A percentile compares a stretch with the other conserved stretches of the same genome.
These are phyloP conservation scores for Barbarea vulgaris DNA, from an alignment of 345 rosid species.

Conservation along the genomic window DNA sequence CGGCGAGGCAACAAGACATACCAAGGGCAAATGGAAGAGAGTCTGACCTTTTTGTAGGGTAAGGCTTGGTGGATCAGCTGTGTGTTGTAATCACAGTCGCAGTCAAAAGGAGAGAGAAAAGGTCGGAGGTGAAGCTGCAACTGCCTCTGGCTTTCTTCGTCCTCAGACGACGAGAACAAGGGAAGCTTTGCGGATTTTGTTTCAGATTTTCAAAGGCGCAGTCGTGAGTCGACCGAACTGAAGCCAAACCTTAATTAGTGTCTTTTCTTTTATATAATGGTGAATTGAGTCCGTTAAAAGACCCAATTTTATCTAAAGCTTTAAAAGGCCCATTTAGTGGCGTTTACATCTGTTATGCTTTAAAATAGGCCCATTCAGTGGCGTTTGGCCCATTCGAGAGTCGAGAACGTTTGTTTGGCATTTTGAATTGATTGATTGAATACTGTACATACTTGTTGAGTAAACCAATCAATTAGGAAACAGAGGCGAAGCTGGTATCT, in stretches of 20 bases:
- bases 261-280: neutral
- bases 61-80: slow-evolving; percentile 8
- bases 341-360: neutral
- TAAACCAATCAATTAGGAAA: neutral
- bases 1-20: slow-evolving; percentile 5
- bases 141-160: slow-evolving; percentile 9
- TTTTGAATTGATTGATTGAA: neutral
- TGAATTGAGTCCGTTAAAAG: neutral
- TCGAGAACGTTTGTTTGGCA: neutral
- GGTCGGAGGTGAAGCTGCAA: slow-evolving; percentile 4
- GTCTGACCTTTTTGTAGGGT: slow-evolving; percentile 16
- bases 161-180: neutral
- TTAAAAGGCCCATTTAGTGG: neutral
- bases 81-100: slow-evolving; percentile 1
- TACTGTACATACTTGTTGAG: neutral
- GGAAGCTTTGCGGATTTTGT: neutral
- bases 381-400: neutral
- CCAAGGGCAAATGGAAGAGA: slow-evolving; percentile 6
- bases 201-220: slow-evolving; percentile 19
- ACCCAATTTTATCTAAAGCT: neutral
- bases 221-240: neutral
- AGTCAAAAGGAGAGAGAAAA: neutral
- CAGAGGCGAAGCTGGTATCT: neutral
- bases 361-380: neutral
- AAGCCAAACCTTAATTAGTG: neutral